phyloP scores from a whole-genome alignment of 352 stramenopile genomes.

The Phytophthora kernoviae region DNA sequence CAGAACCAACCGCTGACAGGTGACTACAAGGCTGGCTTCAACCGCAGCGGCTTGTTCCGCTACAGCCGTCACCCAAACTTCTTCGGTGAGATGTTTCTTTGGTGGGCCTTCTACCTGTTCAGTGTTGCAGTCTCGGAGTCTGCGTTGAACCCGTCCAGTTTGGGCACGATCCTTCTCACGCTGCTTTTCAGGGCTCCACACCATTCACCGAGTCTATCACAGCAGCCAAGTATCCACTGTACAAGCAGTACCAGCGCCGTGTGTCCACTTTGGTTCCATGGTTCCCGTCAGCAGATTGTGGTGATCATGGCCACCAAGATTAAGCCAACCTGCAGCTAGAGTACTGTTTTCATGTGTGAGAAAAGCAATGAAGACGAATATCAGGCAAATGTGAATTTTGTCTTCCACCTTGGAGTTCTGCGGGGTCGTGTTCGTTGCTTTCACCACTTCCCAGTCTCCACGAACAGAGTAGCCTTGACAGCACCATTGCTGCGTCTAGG shows the following conservation, averaged over 20 bases:
- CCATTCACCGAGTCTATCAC: slow-evolving; percentile 92
- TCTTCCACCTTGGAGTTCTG: too few relatives aligned
- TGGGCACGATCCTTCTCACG: slow-evolving; percentile 83
- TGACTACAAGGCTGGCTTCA: slow-evolving; percentile 80
- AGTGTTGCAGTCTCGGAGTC: slow-evolving; percentile 61
- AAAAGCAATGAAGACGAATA: too few relatives aligned
- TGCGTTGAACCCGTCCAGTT: slow-evolving; percentile 71
- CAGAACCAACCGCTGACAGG: slow-evolving; percentile 63
- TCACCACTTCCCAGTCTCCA: too few relatives aligned
- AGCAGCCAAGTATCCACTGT: slow-evolving; percentile 87
- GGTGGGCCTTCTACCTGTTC: slow-evolving; percentile 93
- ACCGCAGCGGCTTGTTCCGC: slow-evolving; percentile 87
- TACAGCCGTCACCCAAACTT: slow-evolving; percentile 96
- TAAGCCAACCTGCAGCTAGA: too few relatives aligned
- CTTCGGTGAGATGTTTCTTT: slow-evolving; percentile 89
- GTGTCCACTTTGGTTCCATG: slow-evolving; percentile 66
- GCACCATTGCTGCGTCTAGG: too few relatives aligned
- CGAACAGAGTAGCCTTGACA: too few relatives aligned
- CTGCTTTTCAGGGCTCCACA: slow-evolving; percentile 92
- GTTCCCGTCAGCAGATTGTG: slow-evolving; percentile 9
- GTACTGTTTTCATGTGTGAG: too few relatives aligned
- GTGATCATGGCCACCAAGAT: slow-evolving; percentile 1
- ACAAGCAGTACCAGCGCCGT: slow-evolving; percentile 85
- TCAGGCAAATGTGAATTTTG: too few relatives aligned
- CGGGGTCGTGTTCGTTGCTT: too few relatives aligned